Percentiles rank a stretch among this genome's conserved stretches.
Conservation (phyloP, 768 basidiomycete species). For the Leucosporidium scottii region DNA sequence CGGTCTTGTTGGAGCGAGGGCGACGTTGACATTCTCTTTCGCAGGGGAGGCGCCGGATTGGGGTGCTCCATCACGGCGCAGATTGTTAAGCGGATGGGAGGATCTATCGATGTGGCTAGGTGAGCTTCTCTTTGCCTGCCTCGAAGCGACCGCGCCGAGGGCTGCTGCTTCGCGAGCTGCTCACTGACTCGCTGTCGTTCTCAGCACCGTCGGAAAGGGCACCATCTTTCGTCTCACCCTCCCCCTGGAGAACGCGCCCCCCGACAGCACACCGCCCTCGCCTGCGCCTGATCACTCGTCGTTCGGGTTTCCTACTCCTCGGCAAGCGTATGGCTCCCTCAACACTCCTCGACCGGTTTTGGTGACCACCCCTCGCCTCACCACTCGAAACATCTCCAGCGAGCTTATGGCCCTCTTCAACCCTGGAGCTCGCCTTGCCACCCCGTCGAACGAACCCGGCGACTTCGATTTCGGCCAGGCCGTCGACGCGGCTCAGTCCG, state of each 20-base stretch:
- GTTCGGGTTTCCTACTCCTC: not conserved
- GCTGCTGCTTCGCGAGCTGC: too few species aligned
- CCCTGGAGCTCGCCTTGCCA: not conserved
- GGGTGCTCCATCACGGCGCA: conserved; percentile 16
- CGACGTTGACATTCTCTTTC: too few species aligned
- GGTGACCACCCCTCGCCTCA: not conserved
- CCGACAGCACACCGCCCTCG: too few species aligned
- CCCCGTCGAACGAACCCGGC: not conserved
- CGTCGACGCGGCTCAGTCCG: not conserved
- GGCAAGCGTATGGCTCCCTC: not conserved
- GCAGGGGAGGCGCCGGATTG: conserved; percentile 35
- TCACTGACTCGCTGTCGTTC: too few species aligned
- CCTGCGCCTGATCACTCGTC: too few species aligned
- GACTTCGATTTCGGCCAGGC: not conserved
- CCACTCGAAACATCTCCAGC: not conserved
- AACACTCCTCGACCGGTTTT: not conserved
- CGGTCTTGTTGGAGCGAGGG: too few species aligned
- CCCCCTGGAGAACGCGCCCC: not conserved
- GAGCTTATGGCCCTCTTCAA: conserved; percentile 1
- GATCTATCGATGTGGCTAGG: not conserved
- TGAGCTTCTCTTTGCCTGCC: too few species aligned
- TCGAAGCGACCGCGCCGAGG: too few species aligned
- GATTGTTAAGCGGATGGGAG: not conserved
- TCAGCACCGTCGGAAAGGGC: not conserved
- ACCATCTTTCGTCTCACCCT: not conserved